These are phyloP conservation scores for Solanum chiquidenum DNA, from an alignment of 257 asterid species.

Conservation along the genomic window DNA sequence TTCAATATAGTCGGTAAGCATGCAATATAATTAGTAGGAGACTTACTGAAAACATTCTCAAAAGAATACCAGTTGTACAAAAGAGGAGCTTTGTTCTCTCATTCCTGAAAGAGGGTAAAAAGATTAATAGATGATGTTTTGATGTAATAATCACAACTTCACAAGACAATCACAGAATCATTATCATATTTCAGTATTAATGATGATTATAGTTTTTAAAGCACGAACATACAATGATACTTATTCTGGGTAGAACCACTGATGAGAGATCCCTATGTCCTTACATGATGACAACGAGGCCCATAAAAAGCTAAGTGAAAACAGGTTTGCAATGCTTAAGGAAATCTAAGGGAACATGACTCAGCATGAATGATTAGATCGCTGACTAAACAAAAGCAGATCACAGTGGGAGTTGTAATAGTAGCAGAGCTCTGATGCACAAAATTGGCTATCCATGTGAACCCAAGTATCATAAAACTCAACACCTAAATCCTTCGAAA, in stretches of 20 bases:
- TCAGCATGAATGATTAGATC: not conserved
- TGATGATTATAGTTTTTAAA: not conserved
- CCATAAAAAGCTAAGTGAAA: not conserved
- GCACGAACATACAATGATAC: not conserved
- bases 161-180: not conserved
- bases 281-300: not conserved
- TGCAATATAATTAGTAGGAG: not conserved
- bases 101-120: conserved; percentile 43
- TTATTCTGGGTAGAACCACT: not conserved
- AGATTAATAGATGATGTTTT: not conserved
- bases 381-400: not conserved
- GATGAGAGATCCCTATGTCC: not conserved
- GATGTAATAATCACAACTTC: not conserved
- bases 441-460: not conserved
- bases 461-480: not conserved
- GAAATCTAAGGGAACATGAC: not conserved
- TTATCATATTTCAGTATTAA: not conserved
- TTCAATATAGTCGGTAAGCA: not conserved
- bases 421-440: not conserved
- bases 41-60: conserved; percentile 89
- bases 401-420: not conserved
- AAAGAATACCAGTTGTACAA: conserved; percentile 96
- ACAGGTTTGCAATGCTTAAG: not conserved
- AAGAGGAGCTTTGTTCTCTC: conserved; percentile 88
- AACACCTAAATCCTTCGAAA: not conserved